Evolutionary conservation across 1,284 basidiomycete genomes (phyloP).

Genomic region (Trichosporon asahii): DNA sequence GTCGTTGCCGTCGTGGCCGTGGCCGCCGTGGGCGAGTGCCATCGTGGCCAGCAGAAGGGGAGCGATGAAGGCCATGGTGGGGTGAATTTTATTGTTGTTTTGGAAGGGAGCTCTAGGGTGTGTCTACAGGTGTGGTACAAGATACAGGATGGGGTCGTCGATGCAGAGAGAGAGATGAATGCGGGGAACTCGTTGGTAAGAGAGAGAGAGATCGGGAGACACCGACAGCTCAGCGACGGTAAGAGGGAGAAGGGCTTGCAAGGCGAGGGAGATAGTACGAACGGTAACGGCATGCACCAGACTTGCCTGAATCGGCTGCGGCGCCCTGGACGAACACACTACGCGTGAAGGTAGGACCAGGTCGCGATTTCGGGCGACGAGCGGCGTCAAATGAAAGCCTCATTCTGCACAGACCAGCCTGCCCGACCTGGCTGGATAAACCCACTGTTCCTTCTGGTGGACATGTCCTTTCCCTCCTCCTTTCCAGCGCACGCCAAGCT

Average conservation of each 20-base stretch:
- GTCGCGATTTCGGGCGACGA: background rate
- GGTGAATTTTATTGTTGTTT: background rate
- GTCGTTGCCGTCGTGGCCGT: slow-evolving; percentile 39
- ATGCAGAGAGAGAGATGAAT: background rate
- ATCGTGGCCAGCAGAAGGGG: slow-evolving; percentile 24
- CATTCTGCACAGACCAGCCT: background rate
- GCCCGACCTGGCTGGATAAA: background rate
- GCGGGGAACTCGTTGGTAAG: background rate
- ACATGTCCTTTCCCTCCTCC: background rate
- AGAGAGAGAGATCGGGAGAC: background rate
- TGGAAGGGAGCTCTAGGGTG: background rate
- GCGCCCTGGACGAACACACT: background rate
- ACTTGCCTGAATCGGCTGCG: background rate
- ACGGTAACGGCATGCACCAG: background rate
- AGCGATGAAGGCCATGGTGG: slow-evolving; percentile 15
- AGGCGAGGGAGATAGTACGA: slow-evolving; percentile 1
- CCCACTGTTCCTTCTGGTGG: background rate
- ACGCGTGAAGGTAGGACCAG: background rate
- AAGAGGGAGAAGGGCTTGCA: background rate
- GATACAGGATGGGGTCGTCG: background rate
- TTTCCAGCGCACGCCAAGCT: background rate
- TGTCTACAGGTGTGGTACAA: background rate
- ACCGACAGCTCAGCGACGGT: background rate
- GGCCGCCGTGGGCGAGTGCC: slow-evolving; percentile 41
- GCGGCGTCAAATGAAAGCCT: slow-evolving; percentile 1